Conservation (phyloP, 306 rosid species). For the Pterocarpus santalinus region DNA sequence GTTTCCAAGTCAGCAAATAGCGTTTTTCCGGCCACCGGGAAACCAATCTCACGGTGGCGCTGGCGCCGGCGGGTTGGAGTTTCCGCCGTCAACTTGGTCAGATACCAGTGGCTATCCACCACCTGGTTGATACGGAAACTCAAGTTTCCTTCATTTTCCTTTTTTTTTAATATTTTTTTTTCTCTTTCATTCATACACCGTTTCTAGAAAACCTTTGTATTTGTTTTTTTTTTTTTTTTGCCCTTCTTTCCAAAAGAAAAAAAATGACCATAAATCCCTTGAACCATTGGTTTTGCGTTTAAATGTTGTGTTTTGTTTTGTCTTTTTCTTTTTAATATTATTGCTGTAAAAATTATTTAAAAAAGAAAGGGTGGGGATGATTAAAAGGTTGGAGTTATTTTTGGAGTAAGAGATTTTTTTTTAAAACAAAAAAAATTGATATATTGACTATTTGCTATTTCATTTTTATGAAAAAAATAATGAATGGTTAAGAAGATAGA, state of each 20-base stretch:
- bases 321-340: slow-evolving; percentile 31
- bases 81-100: slow-evolving; percentile 69
- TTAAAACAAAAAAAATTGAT: too few species aligned
- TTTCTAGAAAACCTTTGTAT: not conserved
- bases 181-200: not conserved
- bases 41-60: slow-evolving; percentile 46
- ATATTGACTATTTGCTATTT: not conserved
- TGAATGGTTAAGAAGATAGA: too few species aligned
- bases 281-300: slow-evolving; percentile 14
- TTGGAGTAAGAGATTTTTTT: not conserved
- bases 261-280: not conserved
- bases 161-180: not conserved
- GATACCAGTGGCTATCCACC: slow-evolving; percentile 64
- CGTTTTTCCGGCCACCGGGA: slow-evolving; percentile 52
- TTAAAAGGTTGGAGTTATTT: not conserved
- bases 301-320: not conserved
- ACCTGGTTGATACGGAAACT: slow-evolving; percentile 57
- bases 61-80: slow-evolving; percentile 31
- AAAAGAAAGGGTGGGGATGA: not conserved
- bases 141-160: not conserved
- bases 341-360: slow-evolving; percentile 15
- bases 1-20: slow-evolving; percentile 59
- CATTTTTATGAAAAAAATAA: too few species aligned
- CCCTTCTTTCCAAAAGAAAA: not conserved
- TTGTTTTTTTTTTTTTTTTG: not conserved